These are phyloP conservation scores for Ceratocystis destructans DNA, from an alignment of 2,329 filamentous ascomycete genomes.

Conservation along the genomic window DNA sequence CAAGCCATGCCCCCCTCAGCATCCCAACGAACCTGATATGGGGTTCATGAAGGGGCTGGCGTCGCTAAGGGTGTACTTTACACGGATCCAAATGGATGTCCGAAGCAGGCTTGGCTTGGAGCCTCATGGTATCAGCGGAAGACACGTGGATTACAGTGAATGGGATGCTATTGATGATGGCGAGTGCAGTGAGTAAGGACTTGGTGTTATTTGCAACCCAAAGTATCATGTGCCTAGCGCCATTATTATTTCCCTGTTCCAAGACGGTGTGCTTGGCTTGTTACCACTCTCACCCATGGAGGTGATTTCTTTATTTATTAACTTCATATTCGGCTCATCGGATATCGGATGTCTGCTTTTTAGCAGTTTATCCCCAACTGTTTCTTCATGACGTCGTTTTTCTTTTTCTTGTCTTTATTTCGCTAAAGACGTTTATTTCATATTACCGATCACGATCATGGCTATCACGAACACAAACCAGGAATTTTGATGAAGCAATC, in stretches of 20 bases:
- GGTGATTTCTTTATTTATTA: background rate
- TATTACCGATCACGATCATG: background rate
- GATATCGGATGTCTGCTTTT: background rate
- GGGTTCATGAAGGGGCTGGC: slow-evolving; percentile 79
- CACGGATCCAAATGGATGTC: slow-evolving; percentile 72
- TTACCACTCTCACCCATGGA: background rate
- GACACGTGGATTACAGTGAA: slow-evolving; percentile 12
- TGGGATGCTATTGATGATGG: slow-evolving; percentile 19
- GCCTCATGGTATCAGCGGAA: slow-evolving; percentile 22
- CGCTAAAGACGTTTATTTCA: background rate
- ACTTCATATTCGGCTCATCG: background rate
- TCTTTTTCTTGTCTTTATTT: background rate
- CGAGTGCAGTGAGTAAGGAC: slow-evolving; percentile 16
- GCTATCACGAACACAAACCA: background rate
- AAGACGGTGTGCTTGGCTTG: background rate
- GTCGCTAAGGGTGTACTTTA: slow-evolving; percentile 69
- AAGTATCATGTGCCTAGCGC: too few species aligned
- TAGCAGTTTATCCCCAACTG: background rate
- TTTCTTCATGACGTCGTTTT: background rate
- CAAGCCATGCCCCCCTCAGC: slow-evolving; percentile 62
- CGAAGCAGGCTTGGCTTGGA: slow-evolving; percentile 38
- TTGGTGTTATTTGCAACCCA: background rate
- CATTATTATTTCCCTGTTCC: too few species aligned
- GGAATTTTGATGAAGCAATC: background rate
- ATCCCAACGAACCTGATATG: slow-evolving; percentile 67